These are phyloP conservation scores for Elsinoe fawcettii DNA, from an alignment of 2,329 filamentous ascomycete species.

Conservation along the genomic window DNA sequence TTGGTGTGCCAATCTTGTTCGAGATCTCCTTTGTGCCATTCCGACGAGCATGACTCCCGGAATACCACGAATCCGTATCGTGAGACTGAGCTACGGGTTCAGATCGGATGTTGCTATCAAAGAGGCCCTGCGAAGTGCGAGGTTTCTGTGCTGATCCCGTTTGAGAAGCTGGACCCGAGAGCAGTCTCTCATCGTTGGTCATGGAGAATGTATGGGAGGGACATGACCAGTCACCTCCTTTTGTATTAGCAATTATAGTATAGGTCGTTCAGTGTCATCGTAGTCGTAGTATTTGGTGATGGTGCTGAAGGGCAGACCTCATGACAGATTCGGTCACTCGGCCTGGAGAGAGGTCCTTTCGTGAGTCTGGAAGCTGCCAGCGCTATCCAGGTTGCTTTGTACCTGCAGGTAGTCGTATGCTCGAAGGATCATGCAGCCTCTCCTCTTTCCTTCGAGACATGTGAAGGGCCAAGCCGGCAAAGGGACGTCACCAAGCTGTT, in stretches of 20 bases:
- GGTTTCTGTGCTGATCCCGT: neutral
- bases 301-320: neutral
- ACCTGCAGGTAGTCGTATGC: neutral
- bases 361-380: neutral
- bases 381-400: neutral
- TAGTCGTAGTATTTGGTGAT: neutral
- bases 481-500: neutral
- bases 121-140: neutral
- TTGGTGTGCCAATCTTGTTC: neutral
- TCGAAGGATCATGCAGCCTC: neutral
- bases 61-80: neutral
- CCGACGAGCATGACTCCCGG: neutral
- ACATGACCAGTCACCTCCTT: slow-evolving; percentile 7
- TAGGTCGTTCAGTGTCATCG: neutral
- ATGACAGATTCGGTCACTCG: neutral
- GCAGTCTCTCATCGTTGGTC: slow-evolving; percentile 13
- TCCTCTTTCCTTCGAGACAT: neutral
- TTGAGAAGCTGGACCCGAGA: neutral
- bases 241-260: neutral
- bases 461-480: neutral
- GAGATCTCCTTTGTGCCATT: neutral
- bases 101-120: neutral
- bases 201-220: neutral
- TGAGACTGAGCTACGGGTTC: neutral
- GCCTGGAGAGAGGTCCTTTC: neutral